phyloP scores from a whole-genome alignment of 2,329 filamentous ascomycete species.

The Nemania sp. region DNA sequence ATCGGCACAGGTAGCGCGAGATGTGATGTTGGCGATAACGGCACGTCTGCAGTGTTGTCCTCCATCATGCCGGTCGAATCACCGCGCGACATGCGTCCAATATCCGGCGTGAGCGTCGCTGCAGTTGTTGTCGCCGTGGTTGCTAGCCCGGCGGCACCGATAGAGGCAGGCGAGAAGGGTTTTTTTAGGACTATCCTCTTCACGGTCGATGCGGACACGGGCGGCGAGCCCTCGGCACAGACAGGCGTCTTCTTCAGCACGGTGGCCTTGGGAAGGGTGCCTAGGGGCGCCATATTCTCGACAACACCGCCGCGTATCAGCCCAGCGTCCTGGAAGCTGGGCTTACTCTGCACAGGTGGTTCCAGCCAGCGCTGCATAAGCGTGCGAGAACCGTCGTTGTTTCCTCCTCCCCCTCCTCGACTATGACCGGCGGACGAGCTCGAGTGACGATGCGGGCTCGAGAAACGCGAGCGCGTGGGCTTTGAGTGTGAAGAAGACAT shows the following conservation, averaged over 20 bases:
- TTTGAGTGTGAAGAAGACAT: conserved; percentile 48
- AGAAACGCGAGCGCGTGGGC: conserved; percentile 64
- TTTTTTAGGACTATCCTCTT: conserved; percentile 52
- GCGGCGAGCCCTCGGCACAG: conserved; percentile 48
- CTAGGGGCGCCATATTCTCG: conserved; percentile 85
- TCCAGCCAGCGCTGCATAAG: conserved; percentile 71
- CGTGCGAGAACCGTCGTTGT: conserved; percentile 55
- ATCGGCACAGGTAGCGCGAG: conserved; percentile 39
- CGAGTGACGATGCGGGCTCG: conserved; percentile 61
- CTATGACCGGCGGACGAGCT: conserved; percentile 51
- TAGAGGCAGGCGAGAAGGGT: conserved; percentile 32
- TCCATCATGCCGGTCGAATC: conserved; percentile 24
- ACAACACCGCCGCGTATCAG: conserved; percentile 80
- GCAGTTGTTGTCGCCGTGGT: conserved; percentile 48
- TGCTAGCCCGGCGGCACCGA: conserved; percentile 4
- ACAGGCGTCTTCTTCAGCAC: conserved; percentile 65
- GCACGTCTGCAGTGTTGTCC: conserved; percentile 25
- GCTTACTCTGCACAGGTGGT: conserved; percentile 67
- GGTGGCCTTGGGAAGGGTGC: conserved; percentile 74
- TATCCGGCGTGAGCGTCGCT: conserved; percentile 46
- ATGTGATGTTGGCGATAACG: conserved; percentile 44
- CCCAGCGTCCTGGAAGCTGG: conserved; percentile 84
- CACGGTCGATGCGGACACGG: conserved; percentile 38
- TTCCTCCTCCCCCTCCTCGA: conserved; percentile 34
- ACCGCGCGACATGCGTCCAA: conserved; percentile 37